phyloP scores from a whole-genome alignment of 2,329 filamentous ascomycete genomes.

The Talaromyces sp. region DNA sequence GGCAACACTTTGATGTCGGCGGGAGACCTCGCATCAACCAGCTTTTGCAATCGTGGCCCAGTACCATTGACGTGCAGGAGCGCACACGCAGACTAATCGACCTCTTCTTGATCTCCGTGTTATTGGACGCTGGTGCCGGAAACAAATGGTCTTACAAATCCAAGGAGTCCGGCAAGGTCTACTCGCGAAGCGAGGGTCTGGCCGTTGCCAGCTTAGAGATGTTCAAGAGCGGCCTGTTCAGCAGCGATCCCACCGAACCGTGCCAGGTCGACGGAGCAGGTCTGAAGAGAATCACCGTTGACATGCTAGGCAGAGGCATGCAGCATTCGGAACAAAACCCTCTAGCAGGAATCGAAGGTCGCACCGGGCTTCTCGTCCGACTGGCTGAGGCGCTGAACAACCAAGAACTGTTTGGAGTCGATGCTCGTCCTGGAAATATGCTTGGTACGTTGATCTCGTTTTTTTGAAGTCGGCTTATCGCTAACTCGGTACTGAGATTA shows the following conservation, averaged over 20 bases:
- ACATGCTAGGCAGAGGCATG: constrained; percentile 72
- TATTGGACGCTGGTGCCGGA: constrained; percentile 72
- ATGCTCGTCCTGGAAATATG: constrained; percentile 88
- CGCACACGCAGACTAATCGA: constrained; percentile 54
- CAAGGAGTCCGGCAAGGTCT: constrained; percentile 76
- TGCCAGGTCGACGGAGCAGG: constrained; percentile 86
- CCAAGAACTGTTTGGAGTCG: constrained; percentile 75
- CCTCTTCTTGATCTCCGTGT: constrained; percentile 58
- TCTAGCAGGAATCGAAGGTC: constrained; percentile 78
- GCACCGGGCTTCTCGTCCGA: constrained; percentile 71
- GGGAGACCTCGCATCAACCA: constrained; percentile 46
- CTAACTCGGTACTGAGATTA: constrained; percentile 59
- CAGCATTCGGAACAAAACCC: constrained; percentile 79
- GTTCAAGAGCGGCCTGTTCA: constrained; percentile 91
- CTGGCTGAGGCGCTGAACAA: constrained; percentile 74
- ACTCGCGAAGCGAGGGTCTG: constrained; percentile 81
- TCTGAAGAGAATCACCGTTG: constrained; percentile 67
- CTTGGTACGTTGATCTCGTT: constrained; percentile 60
- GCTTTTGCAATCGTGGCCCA: constrained; percentile 45
- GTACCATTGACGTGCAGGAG: constrained; percentile 42
- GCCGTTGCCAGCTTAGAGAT: constrained; percentile 77
- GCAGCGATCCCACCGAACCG: constrained; percentile 72
- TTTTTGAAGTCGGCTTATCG: constrained; percentile 3
- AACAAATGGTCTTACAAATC: constrained; percentile 91
- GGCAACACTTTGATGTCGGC: constrained; percentile 61